Conservation (phyloP, 1,139 yeast genomes). For the Nakaseomyces kungkrabaensis region DNA sequence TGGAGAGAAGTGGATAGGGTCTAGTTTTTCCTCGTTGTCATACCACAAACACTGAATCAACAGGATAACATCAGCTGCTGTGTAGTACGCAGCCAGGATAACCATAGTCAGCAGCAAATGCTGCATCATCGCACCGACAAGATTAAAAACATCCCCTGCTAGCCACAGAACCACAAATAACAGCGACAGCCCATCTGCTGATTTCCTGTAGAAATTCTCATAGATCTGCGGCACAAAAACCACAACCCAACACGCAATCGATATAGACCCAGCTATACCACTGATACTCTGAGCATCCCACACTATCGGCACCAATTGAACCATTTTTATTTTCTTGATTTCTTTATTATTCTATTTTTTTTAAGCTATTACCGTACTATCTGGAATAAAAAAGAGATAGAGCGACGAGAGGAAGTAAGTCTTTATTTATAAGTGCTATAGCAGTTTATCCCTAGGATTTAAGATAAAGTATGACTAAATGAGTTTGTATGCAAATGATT, state of each 20-base stretch:
- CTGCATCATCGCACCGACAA: constrained; percentile 78
- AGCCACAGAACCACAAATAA: constrained; percentile 79
- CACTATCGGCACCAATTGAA: constrained; percentile 43
- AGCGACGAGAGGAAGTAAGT: too few relatives aligned
- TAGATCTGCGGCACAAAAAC: constrained; percentile 96
- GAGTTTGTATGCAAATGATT: background rate
- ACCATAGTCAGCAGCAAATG: constrained; percentile 90
- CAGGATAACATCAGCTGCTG: constrained; percentile 77
- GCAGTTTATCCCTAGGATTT: too few relatives aligned
- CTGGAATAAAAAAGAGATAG: too few relatives aligned
- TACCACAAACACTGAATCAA: constrained; percentile 74
- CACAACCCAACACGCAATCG: constrained; percentile 95
- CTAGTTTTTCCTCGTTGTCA: constrained; percentile 48
- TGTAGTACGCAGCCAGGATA: constrained; percentile 80
- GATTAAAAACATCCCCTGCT: constrained; percentile 84
- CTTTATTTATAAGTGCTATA: too few relatives aligned
- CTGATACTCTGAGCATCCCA: constrained; percentile 72
- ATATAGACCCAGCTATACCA: constrained; percentile 84
- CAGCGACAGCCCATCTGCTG: constrained; percentile 79
- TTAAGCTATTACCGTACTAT: too few relatives aligned
- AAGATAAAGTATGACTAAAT: too few relatives aligned
- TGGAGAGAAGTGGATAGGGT: constrained; percentile 75
- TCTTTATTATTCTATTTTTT: background rate
- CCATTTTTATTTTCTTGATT: constrained; percentile 6
- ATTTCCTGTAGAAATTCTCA: constrained; percentile 75